Evolutionary conservation across 257 asterid species (phyloP).

Genomic region (Scutellaria minor): DNA sequence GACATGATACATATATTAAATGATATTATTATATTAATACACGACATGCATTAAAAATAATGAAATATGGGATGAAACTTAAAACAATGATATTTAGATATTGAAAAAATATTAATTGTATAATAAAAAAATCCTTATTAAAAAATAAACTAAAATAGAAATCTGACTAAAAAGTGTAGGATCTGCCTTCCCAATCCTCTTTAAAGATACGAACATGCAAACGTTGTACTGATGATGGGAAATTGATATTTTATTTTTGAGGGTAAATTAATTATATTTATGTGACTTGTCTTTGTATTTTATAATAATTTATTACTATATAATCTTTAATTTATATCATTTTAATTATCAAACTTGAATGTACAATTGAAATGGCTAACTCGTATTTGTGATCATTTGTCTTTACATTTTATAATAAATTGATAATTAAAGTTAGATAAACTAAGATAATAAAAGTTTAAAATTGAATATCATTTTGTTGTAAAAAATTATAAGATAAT

Average conservation of each 20-base stretch:
- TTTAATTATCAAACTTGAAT: neutral
- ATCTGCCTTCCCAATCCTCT: neutral
- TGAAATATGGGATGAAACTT: neutral
- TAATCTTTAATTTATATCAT: too few species aligned
- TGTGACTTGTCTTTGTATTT: neutral
- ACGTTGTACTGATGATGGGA: neutral
- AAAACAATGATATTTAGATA: neutral
- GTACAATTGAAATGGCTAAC: too few species aligned
- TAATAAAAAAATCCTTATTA: too few species aligned
- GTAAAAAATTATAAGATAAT: constrained; percentile 14
- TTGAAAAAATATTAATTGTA: neutral
- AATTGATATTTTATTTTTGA: neutral
- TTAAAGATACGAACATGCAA: neutral
- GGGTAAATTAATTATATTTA: neutral
- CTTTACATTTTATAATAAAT: neutral
- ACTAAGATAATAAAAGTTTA: neutral
- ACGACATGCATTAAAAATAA: too few species aligned
- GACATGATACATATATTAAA: too few species aligned
- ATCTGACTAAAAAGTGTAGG: neutral
- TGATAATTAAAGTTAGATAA: neutral
- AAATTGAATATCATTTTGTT: constrained; percentile 31
- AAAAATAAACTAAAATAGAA: too few species aligned
- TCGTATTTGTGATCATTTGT: too few species aligned
- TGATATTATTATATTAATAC: too few species aligned
- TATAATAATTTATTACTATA: neutral